Evolutionary conservation across 164 flowering plant genomes (phyloP).

Genomic region (Taxillus chinensis): DNA sequence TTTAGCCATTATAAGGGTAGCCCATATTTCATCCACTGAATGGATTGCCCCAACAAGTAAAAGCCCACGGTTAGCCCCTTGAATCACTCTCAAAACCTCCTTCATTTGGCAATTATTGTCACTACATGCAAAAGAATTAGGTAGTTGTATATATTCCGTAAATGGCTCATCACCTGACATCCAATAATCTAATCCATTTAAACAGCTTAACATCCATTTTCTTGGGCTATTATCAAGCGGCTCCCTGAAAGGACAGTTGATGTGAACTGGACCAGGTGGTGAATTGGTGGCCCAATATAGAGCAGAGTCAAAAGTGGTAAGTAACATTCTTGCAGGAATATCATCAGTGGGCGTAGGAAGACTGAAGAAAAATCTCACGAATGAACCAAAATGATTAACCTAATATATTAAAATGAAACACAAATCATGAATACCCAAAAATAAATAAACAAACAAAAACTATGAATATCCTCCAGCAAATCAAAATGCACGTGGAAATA

Average conservation of each 20-base stretch:
- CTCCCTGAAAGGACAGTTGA: slow-evolving; percentile 87
- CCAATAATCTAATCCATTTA: slow-evolving; percentile 67
- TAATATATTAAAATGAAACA: slow-evolving; percentile 13
- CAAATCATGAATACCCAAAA: background rate
- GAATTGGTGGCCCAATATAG: slow-evolving; percentile 54
- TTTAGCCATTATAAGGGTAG: slow-evolving; percentile 65
- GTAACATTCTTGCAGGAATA: slow-evolving; percentile 72
- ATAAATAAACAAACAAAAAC: background rate
- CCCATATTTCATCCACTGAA: slow-evolving; percentile 86
- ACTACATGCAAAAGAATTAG: slow-evolving; percentile 17
- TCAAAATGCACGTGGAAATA: too few relatives aligned
- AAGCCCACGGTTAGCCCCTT: slow-evolving; percentile 53
- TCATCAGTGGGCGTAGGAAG: slow-evolving; percentile 81
- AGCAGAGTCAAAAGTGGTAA: slow-evolving; percentile 88
- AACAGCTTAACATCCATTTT: slow-evolving; percentile 48
- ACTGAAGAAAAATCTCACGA: slow-evolving; percentile 65
- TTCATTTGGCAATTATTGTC: slow-evolving; percentile 20
- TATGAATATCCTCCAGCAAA: background rate
- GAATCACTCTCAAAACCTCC: slow-evolving; percentile 48
- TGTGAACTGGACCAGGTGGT: slow-evolving; percentile 83
- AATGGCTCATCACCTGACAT: slow-evolving; percentile 53
- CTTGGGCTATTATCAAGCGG: slow-evolving; percentile 58
- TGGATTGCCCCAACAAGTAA: slow-evolving; percentile 63
- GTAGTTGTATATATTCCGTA: slow-evolving; percentile 49
- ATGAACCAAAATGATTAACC: slow-evolving; percentile 89